Evolutionary conservation across 2,329 filamentous ascomycete species (phyloP).

Genomic region (Coniochaeta sp.): DNA sequence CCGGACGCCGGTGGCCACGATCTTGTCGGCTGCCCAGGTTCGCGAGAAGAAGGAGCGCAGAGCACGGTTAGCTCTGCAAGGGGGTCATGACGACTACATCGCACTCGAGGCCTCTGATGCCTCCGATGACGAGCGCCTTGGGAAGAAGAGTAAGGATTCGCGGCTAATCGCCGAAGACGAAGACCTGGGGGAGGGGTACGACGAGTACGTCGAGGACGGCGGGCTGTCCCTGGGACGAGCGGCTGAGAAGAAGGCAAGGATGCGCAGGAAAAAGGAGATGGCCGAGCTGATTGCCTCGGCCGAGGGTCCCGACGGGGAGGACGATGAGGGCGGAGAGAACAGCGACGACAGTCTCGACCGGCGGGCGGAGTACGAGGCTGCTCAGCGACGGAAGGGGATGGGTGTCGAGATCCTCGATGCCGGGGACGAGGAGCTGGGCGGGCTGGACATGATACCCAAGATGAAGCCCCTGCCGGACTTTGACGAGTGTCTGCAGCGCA

Average conservation of each 20-base stretch:
- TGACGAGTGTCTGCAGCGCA: slow-evolving; percentile 53
- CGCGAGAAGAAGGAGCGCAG: slow-evolving; percentile 84
- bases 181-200: slow-evolving; percentile 87
- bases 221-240: slow-evolving; percentile 69
- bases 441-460: slow-evolving; percentile 44
- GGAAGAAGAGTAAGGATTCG: slow-evolving; percentile 60
- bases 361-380: slow-evolving; percentile 76
- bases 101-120: slow-evolving; percentile 52
- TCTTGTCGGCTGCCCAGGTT: slow-evolving; percentile 80
- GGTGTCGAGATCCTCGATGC: slow-evolving; percentile 54
- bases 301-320: slow-evolving; percentile 39
- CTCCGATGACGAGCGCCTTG: slow-evolving; percentile 25
- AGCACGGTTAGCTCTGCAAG: slow-evolving; percentile 63
- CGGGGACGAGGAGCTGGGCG: slow-evolving; percentile 28
- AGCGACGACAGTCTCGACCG: slow-evolving; percentile 51
- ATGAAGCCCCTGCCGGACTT: slow-evolving; percentile 74
- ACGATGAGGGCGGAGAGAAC: slow-evolving; percentile 41
- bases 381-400: slow-evolving; percentile 81
- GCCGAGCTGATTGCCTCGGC: slow-evolving; percentile 75
- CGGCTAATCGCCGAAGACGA: slow-evolving; percentile 81
- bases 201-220: slow-evolving; percentile 83
- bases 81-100: slow-evolving; percentile 45
- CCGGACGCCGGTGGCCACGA: slow-evolving; percentile 30
- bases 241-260: slow-evolving; percentile 65
- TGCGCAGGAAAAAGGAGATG: slow-evolving; percentile 67